Conservation (phyloP, 208 protist genomes). For the Leishmania tropica region DNA sequence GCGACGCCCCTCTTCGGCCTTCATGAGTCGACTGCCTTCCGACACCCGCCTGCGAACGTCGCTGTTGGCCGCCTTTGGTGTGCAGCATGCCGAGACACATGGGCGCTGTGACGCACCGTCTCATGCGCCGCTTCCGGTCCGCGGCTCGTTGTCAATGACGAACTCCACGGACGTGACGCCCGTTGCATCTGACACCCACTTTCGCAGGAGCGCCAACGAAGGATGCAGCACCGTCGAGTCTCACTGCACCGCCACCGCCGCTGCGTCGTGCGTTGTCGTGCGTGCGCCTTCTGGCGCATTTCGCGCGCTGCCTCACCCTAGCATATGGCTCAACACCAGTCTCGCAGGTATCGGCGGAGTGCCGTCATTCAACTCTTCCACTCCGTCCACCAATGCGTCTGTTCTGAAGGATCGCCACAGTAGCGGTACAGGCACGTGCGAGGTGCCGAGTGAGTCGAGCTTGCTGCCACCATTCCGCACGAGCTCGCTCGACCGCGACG, state of each 20-base stretch:
- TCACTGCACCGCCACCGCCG: not conserved
- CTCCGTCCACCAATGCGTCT: not conserved
- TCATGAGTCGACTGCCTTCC: not conserved
- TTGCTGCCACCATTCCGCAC: not conserved
- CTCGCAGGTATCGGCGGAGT: not conserved
- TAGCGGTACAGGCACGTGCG: not conserved
- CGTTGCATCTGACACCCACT: not conserved
- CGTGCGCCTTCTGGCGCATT: not conserved
- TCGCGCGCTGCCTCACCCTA: not conserved
- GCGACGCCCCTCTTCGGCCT: not conserved
- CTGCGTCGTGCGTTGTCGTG: not conserved
- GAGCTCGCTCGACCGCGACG: not conserved
- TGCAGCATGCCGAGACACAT: not conserved
- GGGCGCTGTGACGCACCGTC: not conserved
- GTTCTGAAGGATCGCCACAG: slow-evolving; percentile 2
- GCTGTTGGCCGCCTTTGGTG: not conserved
- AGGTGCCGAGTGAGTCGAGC: not conserved
- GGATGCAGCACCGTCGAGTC: not conserved
- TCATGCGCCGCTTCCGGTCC: not conserved
- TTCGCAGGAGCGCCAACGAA: not conserved
- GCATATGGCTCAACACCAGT: not conserved
- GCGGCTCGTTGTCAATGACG: not conserved
- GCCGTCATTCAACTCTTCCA: slow-evolving; percentile 4
- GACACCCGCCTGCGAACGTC: not conserved
- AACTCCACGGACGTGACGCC: not conserved